These are phyloP conservation scores for Noccaea bulbosa DNA, from an alignment of 345 rosid species.

Conservation along the genomic window DNA sequence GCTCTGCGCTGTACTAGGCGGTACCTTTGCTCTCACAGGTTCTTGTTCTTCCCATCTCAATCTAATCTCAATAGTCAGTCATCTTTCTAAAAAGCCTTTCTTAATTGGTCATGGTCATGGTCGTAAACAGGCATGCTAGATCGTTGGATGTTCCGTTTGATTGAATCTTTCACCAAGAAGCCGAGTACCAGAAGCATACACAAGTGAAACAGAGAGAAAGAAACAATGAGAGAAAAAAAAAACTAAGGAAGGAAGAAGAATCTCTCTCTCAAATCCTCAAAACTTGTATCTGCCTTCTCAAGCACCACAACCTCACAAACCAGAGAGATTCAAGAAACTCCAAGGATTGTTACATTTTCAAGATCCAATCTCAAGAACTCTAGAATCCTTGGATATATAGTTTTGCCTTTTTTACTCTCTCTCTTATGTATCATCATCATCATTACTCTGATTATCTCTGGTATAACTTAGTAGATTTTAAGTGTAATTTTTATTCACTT, in stretches of 20 bases:
- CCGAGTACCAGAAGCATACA: slow-evolving; percentile 34
- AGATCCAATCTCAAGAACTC: slow-evolving; percentile 13
- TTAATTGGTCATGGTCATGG: not conserved
- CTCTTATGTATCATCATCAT: slow-evolving; percentile 28
- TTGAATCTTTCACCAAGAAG: slow-evolving; percentile 68
- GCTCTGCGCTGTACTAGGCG: slow-evolving; percentile 98
- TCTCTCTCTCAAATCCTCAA: slow-evolving; percentile 13
- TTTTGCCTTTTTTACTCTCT: slow-evolving; percentile 4
- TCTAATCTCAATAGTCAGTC: not conserved
- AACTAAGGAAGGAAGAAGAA: slow-evolving; percentile 21
- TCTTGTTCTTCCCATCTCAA: slow-evolving; percentile 15
- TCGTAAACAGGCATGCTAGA: slow-evolving; percentile 81
- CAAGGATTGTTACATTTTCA: slow-evolving; percentile 30
- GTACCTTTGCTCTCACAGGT: slow-evolving; percentile 99
- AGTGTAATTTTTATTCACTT: slow-evolving; percentile 29
- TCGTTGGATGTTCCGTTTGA: slow-evolving; percentile 91
- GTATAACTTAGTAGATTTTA: slow-evolving; percentile 31
- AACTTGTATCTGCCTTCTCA: slow-evolving; percentile 26
- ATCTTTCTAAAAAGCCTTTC: not conserved
- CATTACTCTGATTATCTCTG: slow-evolving; percentile 23
- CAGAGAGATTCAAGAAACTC: slow-evolving; percentile 8
- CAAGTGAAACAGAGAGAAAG: slow-evolving; percentile 28
- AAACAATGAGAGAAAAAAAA: not conserved
- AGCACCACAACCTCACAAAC: not conserved
- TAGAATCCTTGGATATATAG: slow-evolving; percentile 30